Evolutionary conservation across 768 basidiomycete species (phyloP).

Genomic region (Hygrophorus russula): DNA sequence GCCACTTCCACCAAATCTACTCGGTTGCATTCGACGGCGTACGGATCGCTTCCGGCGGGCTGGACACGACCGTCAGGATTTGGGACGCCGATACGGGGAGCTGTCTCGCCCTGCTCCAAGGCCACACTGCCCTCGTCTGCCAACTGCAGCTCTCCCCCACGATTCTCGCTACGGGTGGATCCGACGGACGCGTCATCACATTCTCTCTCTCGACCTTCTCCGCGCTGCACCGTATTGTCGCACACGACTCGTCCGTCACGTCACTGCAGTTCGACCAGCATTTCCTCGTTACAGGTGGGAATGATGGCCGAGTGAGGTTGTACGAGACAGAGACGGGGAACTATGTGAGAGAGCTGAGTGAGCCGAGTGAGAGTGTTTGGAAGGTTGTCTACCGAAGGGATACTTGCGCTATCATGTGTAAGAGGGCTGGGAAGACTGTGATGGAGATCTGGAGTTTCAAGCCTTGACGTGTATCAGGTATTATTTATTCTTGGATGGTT

Average conservation of each 20-base stretch:
- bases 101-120: slow-evolving; percentile 78
- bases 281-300: slow-evolving; percentile 77
- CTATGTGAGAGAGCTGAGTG: slow-evolving; percentile 67
- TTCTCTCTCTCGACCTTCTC: slow-evolving; percentile 28
- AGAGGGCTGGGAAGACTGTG: slow-evolving; percentile 69
- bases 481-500: too few species aligned
- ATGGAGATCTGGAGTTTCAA: slow-evolving; percentile 81
- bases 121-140: slow-evolving; percentile 88
- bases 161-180: slow-evolving; percentile 71
- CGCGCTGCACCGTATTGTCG: slow-evolving; percentile 58
- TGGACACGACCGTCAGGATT: slow-evolving; percentile 87
- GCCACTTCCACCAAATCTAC: slow-evolving; percentile 86
- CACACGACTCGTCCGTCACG: slow-evolving; percentile 83
- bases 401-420: slow-evolving; percentile 72
- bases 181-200: slow-evolving; percentile 65
- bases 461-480: slow-evolving; percentile 18
- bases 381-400: slow-evolving; percentile 67
- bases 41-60: slow-evolving; percentile 72
- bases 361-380: slow-evolving; percentile 79
- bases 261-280: slow-evolving; percentile 77
- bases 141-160: slow-evolving; percentile 70
- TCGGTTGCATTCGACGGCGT: slow-evolving; percentile 84
- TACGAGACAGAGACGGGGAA: slow-evolving; percentile 57
- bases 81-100: slow-evolving; percentile 86
- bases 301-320: slow-evolving; percentile 73